Evolutionary conservation across 305 asterid species (phyloP).

Genomic region (Solanum hybrid): DNA sequence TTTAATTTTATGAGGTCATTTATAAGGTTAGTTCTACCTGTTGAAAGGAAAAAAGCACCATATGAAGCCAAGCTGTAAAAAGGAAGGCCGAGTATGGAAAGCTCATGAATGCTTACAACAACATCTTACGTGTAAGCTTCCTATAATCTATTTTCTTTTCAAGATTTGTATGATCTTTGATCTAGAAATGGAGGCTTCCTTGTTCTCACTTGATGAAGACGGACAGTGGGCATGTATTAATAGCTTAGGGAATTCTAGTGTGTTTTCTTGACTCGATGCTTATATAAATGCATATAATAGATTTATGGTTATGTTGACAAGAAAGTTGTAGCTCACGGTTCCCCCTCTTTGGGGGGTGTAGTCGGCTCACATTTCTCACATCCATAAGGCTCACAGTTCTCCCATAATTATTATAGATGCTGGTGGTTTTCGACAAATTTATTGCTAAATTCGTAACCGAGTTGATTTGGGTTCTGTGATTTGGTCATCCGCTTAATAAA

Average conservation of each 20-base stretch:
- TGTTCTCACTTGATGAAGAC: too few relatives aligned
- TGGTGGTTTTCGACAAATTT: not conserved
- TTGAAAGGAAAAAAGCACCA: conserved; percentile 64
- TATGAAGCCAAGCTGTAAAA: conserved; percentile 80
- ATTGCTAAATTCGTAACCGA: not conserved
- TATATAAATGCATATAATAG: not conserved
- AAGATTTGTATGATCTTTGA: too few relatives aligned
- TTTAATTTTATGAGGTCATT: not conserved
- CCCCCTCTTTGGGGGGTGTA: not conserved
- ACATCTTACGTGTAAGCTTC: too few relatives aligned
- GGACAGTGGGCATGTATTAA: conserved; percentile 11
- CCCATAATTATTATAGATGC: not conserved
- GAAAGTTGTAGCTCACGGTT: not conserved
- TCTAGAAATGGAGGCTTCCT: too few relatives aligned
- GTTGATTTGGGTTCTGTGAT: not conserved
- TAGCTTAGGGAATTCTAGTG: not conserved
- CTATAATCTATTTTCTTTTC: too few relatives aligned
- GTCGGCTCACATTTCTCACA: not conserved
- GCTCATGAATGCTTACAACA: conserved; percentile 59
- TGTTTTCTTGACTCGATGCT: not conserved
- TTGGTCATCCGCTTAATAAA: not conserved
- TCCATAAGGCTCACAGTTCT: not conserved
- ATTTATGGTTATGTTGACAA: not conserved
- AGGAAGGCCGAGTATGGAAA: conserved; percentile 66
- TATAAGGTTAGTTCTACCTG: conserved; percentile 1